Percentiles rank a stretch among this genome's conserved stretches.
phyloP scores from a whole-genome alignment of 176 grass and related monocot species.

The Miscanthus lutarioriparius region DNA sequence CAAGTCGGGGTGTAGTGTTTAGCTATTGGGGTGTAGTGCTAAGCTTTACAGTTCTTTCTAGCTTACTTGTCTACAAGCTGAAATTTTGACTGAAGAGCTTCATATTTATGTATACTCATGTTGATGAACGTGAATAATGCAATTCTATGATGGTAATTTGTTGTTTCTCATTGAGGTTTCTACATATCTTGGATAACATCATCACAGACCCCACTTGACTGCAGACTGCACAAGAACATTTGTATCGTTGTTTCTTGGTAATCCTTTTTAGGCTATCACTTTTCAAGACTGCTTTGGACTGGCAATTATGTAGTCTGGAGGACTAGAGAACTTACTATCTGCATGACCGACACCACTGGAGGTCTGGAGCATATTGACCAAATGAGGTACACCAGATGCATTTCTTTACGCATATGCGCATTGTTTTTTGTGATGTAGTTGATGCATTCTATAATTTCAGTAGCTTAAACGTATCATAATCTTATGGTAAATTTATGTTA shows the following conservation, averaged over 20 bases:
- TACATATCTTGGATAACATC: not conserved
- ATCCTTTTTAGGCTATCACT: not conserved
- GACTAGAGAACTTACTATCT: not conserved
- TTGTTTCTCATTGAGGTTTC: not conserved
- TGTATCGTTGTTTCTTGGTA: not conserved
- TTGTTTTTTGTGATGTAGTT: not conserved
- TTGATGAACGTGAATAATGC: not conserved
- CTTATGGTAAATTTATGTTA: not conserved
- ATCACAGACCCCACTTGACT: not conserved
- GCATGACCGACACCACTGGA: not conserved
- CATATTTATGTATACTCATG: not conserved
- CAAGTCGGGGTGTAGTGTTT: not conserved
- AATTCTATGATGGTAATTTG: not conserved
- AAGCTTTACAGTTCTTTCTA: conserved; percentile 36
- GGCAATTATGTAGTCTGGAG: not conserved
- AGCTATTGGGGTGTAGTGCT: conserved; percentile 33
- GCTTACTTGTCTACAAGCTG: conserved; percentile 42
- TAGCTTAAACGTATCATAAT: not conserved
- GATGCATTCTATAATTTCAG: not conserved
- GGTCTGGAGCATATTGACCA: not conserved
- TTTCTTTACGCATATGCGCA: not conserved
- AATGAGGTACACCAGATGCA: conserved; percentile 14
- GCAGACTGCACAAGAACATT: not conserved
- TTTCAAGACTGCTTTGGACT: not conserved
- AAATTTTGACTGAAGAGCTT: conserved; percentile 33